Evolutionary conservation across 305 asterid species (phyloP), one percentile per base, ranked within the genome.

Genomic region (Solanum hybrid): DNA sequence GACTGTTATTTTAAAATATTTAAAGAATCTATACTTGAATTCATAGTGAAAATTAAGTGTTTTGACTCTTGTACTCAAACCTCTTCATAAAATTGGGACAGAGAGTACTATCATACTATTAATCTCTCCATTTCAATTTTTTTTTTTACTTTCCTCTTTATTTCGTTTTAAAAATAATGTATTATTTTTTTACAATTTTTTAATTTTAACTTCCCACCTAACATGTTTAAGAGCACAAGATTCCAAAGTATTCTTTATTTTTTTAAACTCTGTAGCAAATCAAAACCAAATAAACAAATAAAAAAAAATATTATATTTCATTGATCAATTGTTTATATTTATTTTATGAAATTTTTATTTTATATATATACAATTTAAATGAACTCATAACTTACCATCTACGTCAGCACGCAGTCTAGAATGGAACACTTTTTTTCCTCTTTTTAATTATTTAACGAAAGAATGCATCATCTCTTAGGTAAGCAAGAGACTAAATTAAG

Each of bases 151-250:
- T 10, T 66, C 5, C 3, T 10, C 13, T 66, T 66, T 66, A 69
- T 10, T 69, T n/a, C 0, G 75, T 69, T 1, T 10, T n/a, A 4
- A n/a, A 66, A 24, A 60, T 20, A 20, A 60, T 60, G 5, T 20
- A 17, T 56, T 60, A 0, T n/a, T 9, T n/a, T 66, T 10, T 2
- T 10, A 9, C 1, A 1, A n/a, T 5, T 66, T 0, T 10, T n/a
- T 4, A 9, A 66, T n/a, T n/a, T 1, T 0, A n/a, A n/a, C 3
- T 66, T 66, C 0, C 5, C 7, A 66, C 2, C 0, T 66, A 66
- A 0, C 0, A 66, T 66, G 1, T 66, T 66, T 66, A n/a, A n/a
- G 7, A 24, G 3, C 16, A 66, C 3, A 66, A n/a, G 0, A 66
- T 3, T n/a, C 0, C 1, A n/a, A n/a, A 60, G 10, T 60, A 20